A percentile compares a stretch with the other conserved stretches of the same genome.
Evolutionary conservation across 1,284 basidiomycete genomes (phyloP).

Genomic region (Grifola frondosa): DNA sequence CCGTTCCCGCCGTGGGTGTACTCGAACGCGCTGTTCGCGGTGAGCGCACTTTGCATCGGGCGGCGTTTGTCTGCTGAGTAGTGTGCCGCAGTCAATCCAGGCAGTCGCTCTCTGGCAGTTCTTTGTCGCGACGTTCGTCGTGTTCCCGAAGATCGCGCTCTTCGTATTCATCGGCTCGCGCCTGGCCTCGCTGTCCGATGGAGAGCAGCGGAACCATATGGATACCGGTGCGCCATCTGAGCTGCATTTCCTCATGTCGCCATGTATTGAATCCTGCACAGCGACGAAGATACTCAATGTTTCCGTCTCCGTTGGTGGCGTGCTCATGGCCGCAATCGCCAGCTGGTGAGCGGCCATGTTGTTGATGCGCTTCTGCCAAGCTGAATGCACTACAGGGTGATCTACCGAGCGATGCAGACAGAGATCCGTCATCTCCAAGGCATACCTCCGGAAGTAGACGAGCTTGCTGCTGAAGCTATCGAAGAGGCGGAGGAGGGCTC

Average conservation of each 20-base stretch:
- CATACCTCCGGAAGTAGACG: slow-evolving; percentile 49
- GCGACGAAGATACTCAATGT: slow-evolving; percentile 68
- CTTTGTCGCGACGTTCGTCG: slow-evolving; percentile 65
- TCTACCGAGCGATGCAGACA: slow-evolving; percentile 61
- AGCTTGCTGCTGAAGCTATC: slow-evolving; percentile 58
- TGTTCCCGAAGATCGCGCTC: slow-evolving; percentile 69
- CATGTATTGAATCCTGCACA: background rate
- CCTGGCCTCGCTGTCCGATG: slow-evolving; percentile 74
- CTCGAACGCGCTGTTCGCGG: slow-evolving; percentile 75
- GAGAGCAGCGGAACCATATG: slow-evolving; percentile 71
- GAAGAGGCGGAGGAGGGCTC: slow-evolving; percentile 64
- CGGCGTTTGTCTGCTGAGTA: background rate
- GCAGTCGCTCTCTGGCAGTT: slow-evolving; percentile 76
- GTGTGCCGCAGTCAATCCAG: slow-evolving; percentile 58
- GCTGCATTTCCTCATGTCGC: no score
- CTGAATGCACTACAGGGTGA: slow-evolving; percentile 42
- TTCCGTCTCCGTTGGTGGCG: slow-evolving; percentile 55
- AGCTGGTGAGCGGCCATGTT: slow-evolving; percentile 55
- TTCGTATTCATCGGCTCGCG: slow-evolving; percentile 78
- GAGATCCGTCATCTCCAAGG: slow-evolving; percentile 59
- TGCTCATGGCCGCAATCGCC: slow-evolving; percentile 53
- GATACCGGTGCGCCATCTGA: no score
- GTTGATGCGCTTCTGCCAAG: no score
- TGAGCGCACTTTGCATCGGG: slow-evolving; percentile 36
- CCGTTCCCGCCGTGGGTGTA: slow-evolving; percentile 85